Conservation (phyloP, 2,329 filamentous ascomycete species). For the Trichoderma arundinaceum region DNA sequence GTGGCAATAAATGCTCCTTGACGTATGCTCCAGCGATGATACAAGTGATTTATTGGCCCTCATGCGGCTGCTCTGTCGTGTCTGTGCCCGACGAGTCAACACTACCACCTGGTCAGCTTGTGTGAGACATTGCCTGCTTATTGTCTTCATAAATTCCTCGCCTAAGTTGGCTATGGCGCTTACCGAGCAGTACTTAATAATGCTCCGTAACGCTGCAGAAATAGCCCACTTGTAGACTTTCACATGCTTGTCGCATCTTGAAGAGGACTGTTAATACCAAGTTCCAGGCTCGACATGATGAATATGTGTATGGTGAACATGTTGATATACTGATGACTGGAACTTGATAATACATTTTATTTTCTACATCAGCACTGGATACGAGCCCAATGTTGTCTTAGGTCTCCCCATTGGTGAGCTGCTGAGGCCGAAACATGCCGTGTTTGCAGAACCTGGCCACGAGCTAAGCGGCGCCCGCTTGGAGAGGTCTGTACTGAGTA, state of each 20-base stretch:
- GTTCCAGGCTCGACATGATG: not conserved
- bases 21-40: not conserved
- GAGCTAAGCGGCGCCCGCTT: constrained; percentile 5
- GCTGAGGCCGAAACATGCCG: constrained; percentile 1
- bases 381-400: not conserved
- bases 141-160: too few species aligned
- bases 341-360: not conserved
- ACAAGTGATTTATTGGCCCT: not conserved
- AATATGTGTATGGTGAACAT: not conserved
- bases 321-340: too few species aligned
- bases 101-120: too few species aligned
- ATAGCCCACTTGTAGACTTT: not conserved
- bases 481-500: not conserved
- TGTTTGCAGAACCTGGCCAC: not conserved
- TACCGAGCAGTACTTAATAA: not conserved
- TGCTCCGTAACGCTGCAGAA: not conserved
- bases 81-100: too few species aligned
- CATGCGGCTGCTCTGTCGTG: too few species aligned
- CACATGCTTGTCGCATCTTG: constrained; percentile 10
- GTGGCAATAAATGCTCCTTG: not conserved
- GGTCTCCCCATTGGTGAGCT: not conserved
- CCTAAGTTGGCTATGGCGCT: too few species aligned
- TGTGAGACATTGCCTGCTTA: too few species aligned
- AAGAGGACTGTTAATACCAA: too few species aligned
- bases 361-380: not conserved